phyloP scores from a whole-genome alignment of 2,329 filamentous ascomycete genomes.

The Fusarium sp. region DNA sequence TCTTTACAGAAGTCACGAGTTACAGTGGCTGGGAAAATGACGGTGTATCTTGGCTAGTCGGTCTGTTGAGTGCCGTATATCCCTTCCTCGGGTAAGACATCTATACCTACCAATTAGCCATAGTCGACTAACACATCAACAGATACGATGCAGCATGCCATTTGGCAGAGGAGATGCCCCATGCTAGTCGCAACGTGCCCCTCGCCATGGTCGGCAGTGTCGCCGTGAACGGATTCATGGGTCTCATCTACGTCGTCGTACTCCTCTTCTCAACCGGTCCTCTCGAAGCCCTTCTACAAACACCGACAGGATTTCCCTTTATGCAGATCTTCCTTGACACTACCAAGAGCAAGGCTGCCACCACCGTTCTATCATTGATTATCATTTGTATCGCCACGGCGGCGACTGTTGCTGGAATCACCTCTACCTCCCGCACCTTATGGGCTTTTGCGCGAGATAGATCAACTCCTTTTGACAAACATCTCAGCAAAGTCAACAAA shows the following conservation, averaged over 20 bases:
- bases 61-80: slow-evolving; percentile 51
- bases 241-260: slow-evolving; percentile 58
- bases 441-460: slow-evolving; percentile 58
- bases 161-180: slow-evolving; percentile 53
- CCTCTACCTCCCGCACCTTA: slow-evolving; percentile 55
- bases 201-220: slow-evolving; percentile 54
- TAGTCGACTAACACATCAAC: background rate
- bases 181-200: slow-evolving; percentile 52
- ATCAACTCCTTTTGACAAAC: slow-evolving; percentile 53
- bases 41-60: slow-evolving; percentile 53
- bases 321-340: slow-evolving; percentile 57
- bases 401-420: slow-evolving; percentile 51
- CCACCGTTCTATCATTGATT: slow-evolving; percentile 51
- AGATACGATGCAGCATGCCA: slow-evolving; percentile 55
- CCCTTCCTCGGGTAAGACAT: slow-evolving; percentile 52
- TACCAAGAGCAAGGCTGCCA: slow-evolving; percentile 44
- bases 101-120: fast-evolving
- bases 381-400: slow-evolving; percentile 48
- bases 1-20: slow-evolving; percentile 53
- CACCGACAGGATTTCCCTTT: slow-evolving; percentile 59
- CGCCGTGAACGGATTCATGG: slow-evolving; percentile 60
- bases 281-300: slow-evolving; percentile 55
- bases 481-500: slow-evolving; percentile 54
- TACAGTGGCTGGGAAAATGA: slow-evolving; percentile 51
- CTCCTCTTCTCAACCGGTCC: slow-evolving; percentile 59